Evolutionary conservation across 192 early-diverging fungal genomes (phyloP).

Genomic region (Coemansia sp.): DNA sequence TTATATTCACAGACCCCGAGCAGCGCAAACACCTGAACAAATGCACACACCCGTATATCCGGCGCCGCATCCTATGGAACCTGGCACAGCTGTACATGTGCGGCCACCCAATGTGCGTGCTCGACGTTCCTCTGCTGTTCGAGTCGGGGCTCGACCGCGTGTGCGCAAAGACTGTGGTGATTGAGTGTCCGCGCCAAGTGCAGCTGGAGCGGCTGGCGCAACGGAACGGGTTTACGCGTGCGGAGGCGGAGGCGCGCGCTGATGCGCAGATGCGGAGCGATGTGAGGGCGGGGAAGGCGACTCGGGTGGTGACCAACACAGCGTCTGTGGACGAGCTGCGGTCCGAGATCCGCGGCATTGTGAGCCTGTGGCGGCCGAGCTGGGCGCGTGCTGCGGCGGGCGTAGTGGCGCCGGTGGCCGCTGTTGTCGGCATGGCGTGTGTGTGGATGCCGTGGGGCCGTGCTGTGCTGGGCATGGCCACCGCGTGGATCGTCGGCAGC

Average conservation of each 20-base stretch:
- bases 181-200: conserved; percentile 66
- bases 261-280: conserved; percentile 80
- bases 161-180: conserved; percentile 72
- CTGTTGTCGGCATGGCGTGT: conserved; percentile 25
- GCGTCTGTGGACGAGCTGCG: conserved; percentile 56
- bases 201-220: conserved; percentile 74
- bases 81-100: conserved; percentile 68
- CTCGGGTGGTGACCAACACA: conserved; percentile 85
- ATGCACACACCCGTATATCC: conserved; percentile 85
- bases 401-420: conserved; percentile 36
- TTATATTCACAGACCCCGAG: conserved; percentile 74
- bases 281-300: conserved; percentile 74
- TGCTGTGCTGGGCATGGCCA: conserved; percentile 26
- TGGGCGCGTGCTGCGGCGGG: conserved; percentile 16
- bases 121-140: conserved; percentile 93
- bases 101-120: conserved; percentile 68
- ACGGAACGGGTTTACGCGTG: conserved; percentile 62
- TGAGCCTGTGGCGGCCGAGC: conserved; percentile 33
- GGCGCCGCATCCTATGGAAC: conserved; percentile 74
- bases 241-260: conserved; percentile 70
- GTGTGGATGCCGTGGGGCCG: conserved; percentile 19
- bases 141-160: conserved; percentile 77
- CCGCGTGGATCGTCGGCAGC: conserved; percentile 22
- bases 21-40: conserved; percentile 74
- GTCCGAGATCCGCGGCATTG: conserved; percentile 16